Base-by-base conservation (phyloP, 116 monocot species). In the Posidonia oceanica region DNA sequence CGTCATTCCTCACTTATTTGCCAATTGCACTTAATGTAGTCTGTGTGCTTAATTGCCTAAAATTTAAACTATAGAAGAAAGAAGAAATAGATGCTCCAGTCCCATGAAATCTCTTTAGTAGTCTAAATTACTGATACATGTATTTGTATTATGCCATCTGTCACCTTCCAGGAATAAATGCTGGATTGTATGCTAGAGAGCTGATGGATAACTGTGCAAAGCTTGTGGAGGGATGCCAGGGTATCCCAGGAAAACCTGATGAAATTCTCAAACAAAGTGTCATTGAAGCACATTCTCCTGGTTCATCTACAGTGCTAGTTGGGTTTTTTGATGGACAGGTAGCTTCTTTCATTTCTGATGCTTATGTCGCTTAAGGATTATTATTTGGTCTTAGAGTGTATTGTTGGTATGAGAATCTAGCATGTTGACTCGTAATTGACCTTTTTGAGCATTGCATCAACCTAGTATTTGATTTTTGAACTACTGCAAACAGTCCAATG, bases 291-390 rank as follows among this genome's bases (percentile, higher is more conserved):
- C 69, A n/a, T 20, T 88, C 85, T 73, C 88, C 76, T 74, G 96
- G 96, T 29, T 96, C 96, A 65, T 96, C 91, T 16, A 96, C 96
- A 56, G 75, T 85, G 74, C 76, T 83, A 69, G 83, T 85, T 72
- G 80, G 68, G 55, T 68, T 59, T 77, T 89, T 86, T 71, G 83
- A 86, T 81, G 90, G 86, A 38, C 77, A 82, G 85, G 94, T 94
- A 74, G 39, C 75, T 78, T 61, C 12, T 22, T 74, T 63, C 10
- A 36, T 37, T 62, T 3, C 29, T 29, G 29, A 29, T 29, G 29
- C 29, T 29, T 29, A 29, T 29, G 1, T 29, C 29, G 1, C 29
- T 37, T 62, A 14, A 48, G 12, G 48, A 48, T 48, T 48, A 48
- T 10, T 48, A 29, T 48, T 48, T 48, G 12, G 5, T 10, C 48